Conservation (phyloP, 371 early-diverging fungal genomes). For the Dinochytrium kinnereticum region DNA sequence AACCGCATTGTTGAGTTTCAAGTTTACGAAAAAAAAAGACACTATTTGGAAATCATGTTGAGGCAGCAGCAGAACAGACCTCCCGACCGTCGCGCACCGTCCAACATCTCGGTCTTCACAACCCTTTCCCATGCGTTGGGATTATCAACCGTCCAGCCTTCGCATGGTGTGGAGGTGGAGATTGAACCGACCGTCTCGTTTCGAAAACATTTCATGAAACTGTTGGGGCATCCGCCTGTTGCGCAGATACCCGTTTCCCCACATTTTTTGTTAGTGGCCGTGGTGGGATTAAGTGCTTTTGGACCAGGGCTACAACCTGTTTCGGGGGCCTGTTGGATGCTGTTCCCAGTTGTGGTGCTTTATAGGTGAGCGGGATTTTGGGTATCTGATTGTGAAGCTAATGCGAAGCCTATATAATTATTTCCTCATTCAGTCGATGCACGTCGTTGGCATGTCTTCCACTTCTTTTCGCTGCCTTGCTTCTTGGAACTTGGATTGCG, state of each 20-base stretch:
- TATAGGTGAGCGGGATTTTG: conserved; percentile 1
- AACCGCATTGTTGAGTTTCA: background rate
- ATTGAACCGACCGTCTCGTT: background rate
- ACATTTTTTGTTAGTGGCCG: conserved; percentile 4
- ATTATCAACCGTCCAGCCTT: background rate
- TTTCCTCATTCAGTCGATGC: conserved; percentile 17
- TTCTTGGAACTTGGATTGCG: conserved; percentile 9
- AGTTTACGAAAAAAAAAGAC: background rate
- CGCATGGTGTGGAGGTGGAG: background rate
- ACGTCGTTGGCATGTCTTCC: background rate
- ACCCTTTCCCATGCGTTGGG: conserved; percentile 10
- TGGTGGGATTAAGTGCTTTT: conserved; percentile 5
- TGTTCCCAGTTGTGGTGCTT: conserved; percentile 5
- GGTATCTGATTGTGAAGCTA: background rate
- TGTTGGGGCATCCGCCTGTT: background rate
- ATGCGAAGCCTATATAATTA: no score
- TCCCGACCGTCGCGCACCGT: background rate
- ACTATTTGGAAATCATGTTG: no score
- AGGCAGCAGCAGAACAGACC: no score
- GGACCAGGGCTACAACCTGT: conserved; percentile 13
- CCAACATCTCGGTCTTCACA: background rate
- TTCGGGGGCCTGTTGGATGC: background rate
- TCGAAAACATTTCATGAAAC: background rate
- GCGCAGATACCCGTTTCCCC: conserved; percentile 12
- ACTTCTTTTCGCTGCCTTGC: background rate